Evolutionary conservation across 352 stramenopile genomes (phyloP).

Genomic region (Phytophthora podocarpi): DNA sequence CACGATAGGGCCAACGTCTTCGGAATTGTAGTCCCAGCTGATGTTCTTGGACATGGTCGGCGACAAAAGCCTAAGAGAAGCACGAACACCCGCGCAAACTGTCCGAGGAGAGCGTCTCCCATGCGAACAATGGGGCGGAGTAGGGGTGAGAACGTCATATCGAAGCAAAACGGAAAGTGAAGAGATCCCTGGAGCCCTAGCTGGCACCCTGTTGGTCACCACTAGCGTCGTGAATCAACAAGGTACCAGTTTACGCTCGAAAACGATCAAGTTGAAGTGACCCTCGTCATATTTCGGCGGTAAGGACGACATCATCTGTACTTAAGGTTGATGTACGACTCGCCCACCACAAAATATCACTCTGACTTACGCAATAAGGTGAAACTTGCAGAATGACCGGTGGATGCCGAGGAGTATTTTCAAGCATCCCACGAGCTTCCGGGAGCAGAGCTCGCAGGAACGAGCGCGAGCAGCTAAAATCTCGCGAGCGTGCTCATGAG

Average conservation of each 20-base stretch:
- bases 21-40: conserved; percentile 22
- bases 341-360: too few species aligned
- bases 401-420: too few species aligned
- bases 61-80: background rate
- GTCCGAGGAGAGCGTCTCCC: conserved; percentile 17
- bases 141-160: background rate
- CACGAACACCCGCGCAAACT: conserved; percentile 12
- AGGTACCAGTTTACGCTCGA: conserved; percentile 6
- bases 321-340: too few species aligned
- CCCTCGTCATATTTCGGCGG: background rate
- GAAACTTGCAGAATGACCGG: too few species aligned
- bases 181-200: background rate
- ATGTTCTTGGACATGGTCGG: conserved; percentile 18
- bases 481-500: too few species aligned
- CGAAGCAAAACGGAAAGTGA: conserved; percentile 6
- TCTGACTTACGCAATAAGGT: too few species aligned
- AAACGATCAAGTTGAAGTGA: conserved; percentile 7
- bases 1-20: conserved; percentile 27
- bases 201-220: background rate
- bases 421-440: too few species aligned
- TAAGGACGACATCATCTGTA: background rate
- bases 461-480: too few species aligned
- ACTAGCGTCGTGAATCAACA: conserved; percentile 3
- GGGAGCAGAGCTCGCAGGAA: too few species aligned
- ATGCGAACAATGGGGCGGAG: background rate